These are phyloP conservation scores for Gynandropsis gynandra DNA, from an alignment of 345 rosid genomes.

Conservation along the genomic window DNA sequence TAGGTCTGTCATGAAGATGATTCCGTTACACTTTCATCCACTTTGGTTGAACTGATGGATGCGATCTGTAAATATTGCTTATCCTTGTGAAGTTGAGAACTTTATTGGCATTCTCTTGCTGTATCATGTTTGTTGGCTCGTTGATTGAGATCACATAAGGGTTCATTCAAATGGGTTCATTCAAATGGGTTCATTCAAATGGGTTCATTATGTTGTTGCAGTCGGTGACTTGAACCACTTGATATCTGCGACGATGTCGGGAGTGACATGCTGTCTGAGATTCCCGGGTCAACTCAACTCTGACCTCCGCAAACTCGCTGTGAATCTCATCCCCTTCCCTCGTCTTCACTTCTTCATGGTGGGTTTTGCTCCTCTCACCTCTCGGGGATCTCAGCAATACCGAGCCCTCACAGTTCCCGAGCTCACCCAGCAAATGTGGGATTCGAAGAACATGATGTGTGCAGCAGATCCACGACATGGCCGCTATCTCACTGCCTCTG, in stretches of 20 bases:
- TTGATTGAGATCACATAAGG: no score
- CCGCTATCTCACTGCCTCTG: slow-evolving; percentile 77
- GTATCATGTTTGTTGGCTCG: no score
- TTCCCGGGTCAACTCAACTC: slow-evolving; percentile 87
- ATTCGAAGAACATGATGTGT: slow-evolving; percentile 77
- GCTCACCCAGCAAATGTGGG: slow-evolving; percentile 87
- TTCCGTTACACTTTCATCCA: no score
- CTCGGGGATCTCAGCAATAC: slow-evolving; percentile 77
- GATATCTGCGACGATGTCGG: slow-evolving; percentile 78
- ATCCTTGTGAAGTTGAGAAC: no score
- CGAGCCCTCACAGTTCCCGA: slow-evolving; percentile 76
- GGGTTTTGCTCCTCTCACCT: slow-evolving; percentile 71
- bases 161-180: no score
- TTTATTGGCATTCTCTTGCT: no score
- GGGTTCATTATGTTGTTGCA: slow-evolving; percentile 19
- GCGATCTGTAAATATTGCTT: no score
- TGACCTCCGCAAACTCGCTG: slow-evolving; percentile 74
- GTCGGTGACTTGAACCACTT: slow-evolving; percentile 84
- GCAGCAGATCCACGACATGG: slow-evolving; percentile 91
- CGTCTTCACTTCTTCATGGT: slow-evolving; percentile 85
- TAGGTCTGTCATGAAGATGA: no score
- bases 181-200: no score
- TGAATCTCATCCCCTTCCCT: slow-evolving; percentile 73
- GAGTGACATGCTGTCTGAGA: slow-evolving; percentile 79
- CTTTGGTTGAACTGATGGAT: no score